A percentile compares a stretch with the other conserved stretches of the same genome.
These are phyloP conservation scores for Tetrastigma voinierianum DNA, from an alignment of 164 flowering plant genomes.

Conservation along the genomic window DNA sequence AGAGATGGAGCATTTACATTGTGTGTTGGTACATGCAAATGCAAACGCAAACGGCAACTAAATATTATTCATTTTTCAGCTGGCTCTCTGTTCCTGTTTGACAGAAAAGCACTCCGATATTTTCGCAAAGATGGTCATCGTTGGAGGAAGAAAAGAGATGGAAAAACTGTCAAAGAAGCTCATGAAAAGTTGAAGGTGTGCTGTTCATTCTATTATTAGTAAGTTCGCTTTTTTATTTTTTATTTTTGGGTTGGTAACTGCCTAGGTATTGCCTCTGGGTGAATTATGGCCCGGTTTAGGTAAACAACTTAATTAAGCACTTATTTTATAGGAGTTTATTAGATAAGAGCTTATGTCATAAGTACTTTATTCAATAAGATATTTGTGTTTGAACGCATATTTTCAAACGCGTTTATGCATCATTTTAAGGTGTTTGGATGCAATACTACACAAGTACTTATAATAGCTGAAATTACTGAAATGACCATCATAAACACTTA, in stretches of 20 bases:
- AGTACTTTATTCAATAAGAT: too few relatives aligned
- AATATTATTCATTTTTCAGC: conserved; percentile 36
- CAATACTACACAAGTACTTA: too few relatives aligned
- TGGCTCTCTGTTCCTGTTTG: conserved; percentile 81
- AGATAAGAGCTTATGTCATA: too few relatives aligned
- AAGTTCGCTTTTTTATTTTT: conserved; percentile 20
- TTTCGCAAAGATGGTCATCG: conserved; percentile 89
- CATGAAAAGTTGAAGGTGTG: conserved; percentile 88
- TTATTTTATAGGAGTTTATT: too few relatives aligned
- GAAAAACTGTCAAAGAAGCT: conserved; percentile 90
- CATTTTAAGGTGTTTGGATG: too few relatives aligned
- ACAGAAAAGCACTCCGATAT: conserved; percentile 68
- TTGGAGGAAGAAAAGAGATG: conserved; percentile 96
- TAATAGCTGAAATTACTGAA: too few relatives aligned
- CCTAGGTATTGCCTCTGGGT: not conserved
- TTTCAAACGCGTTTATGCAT: too few relatives aligned
- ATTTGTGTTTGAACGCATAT: too few relatives aligned
- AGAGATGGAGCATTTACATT: not conserved
- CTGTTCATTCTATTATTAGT: conserved; percentile 22
- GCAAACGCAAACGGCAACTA: too few relatives aligned
- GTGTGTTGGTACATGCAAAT: not conserved
- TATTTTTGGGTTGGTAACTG: not conserved
- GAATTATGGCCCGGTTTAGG: too few relatives aligned
- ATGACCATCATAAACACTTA: too few relatives aligned
- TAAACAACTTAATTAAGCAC: too few relatives aligned